Evolutionary conservation across 345 rosid genomes (phyloP), one percentile per base, ranked within the genome.

Genomic region (Citrus australasica): DNA sequence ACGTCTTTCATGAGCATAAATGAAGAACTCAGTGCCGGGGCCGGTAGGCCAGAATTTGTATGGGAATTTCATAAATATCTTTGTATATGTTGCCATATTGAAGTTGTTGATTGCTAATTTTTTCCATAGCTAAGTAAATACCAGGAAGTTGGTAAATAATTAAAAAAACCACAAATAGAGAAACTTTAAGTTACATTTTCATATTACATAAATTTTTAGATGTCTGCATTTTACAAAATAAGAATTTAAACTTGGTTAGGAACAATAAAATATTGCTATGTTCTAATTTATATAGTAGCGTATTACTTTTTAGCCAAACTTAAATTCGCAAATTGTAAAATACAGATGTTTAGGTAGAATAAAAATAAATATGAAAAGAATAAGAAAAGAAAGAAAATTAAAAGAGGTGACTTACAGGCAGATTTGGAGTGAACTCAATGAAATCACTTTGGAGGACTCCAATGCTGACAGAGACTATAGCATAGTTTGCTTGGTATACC

Each of bases 31-130:
- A 0, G 84, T 85, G 30, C 82, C 82, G 13, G 71, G 71, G 3
- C 85, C 87, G 9, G 69, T 9, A 2, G 84, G 84, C 88, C 85
- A 85, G 74, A 82, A 82, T 61, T 46, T 76, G 77, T 40, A 75
- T 2, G 85, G 84, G 38, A 85, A 82, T 32, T 80, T 85, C 30
- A 82, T 73, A 53, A 82, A 82, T 21, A 80, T 85, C 80, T 82
- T 80, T 30, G 88, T 82, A 28, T 78, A 85, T 17, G 78, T 32
- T 13, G 80, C 77, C 88, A 85, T 80, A 73, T 80, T 64, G 64
- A 79, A 82, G 7, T 80, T 71, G 3, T 62, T 40, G 68, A 82
- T 80, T 9, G 85, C 85, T n/a, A 70, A 16, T 27, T 58, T 80
- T 78, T 82, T 85, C 87, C 87, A 85, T n/a, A 63, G 30, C 87